Conservation (phyloP, 2,329 filamentous ascomycete genomes). For the Aspergillus fructus region DNA sequence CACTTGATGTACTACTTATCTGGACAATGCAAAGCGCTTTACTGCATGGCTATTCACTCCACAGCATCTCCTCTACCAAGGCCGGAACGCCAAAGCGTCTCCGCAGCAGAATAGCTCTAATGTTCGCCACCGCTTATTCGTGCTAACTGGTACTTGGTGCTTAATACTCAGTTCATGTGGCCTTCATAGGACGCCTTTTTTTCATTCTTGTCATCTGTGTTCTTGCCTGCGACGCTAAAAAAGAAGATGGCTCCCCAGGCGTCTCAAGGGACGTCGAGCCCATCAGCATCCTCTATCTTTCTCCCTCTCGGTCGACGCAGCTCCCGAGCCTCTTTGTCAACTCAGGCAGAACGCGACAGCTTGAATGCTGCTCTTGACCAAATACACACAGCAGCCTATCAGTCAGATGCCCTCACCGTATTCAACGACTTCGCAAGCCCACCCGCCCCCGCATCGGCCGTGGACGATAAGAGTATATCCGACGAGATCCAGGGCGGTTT, state of each 20-base stretch:
- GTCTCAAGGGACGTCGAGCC: conserved; percentile 41
- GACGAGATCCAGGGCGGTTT: conserved; percentile 81
- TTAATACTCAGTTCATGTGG: neutral
- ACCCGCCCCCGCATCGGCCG: conserved; percentile 61
- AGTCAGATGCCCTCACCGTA: conserved; percentile 79
- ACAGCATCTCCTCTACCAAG: conserved; percentile 13
- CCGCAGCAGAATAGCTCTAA: conserved; percentile 16
- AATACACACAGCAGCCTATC: conserved; percentile 86
- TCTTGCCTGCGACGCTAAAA: conserved; percentile 8
- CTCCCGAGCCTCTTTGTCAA: conserved; percentile 52
- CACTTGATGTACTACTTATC: neutral
- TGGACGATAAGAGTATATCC: conserved; percentile 68
- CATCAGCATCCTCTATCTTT: conserved; percentile 45
- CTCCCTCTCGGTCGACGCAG: conserved; percentile 46
- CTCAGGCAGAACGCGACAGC: conserved; percentile 68
- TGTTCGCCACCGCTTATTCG: conserved; percentile 15
- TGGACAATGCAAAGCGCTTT: conserved; percentile 17
- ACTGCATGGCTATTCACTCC: conserved; percentile 15
- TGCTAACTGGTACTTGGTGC: conserved; percentile 10
- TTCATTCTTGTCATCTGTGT: neutral
- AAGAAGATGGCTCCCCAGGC: conserved; percentile 37
- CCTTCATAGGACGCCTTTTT: neutral
- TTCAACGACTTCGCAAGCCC: conserved; percentile 82
- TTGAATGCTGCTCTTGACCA: conserved; percentile 76
- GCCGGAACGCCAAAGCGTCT: conserved; percentile 14